Base-by-base conservation (phyloP, 441 rosid species). In the Populus trichocarpa region DNA sequence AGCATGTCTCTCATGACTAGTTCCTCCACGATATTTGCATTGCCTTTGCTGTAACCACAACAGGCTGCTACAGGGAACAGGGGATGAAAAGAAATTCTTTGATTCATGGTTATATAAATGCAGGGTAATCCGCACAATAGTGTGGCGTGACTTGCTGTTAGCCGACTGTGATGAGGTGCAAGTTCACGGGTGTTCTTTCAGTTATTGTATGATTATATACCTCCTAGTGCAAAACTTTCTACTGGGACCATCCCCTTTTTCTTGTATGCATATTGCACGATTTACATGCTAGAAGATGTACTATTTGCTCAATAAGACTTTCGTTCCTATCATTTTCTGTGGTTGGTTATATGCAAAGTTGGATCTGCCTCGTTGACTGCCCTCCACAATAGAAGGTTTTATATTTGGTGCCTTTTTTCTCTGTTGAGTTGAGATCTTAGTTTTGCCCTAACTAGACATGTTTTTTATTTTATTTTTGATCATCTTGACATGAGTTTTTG, bases 11-110 rank as follows among this genome's bases (percentile, higher is more conserved):
- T 28, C 28, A 50, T 35, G 65, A 70, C 33, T 40, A 38, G 35
- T 79, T 68, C 70, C 75, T 42, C 53, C 23, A 28, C 78, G 2
- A n/a, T 57, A 40, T 33, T 8, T 71, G 57, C 70, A 26, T 26
- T 5, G 59, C 36, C 77, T 13, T 16, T 5, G 9, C 2, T 18
- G 38, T 26, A 22, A 6, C 57, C 26, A 18, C 4, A 14, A 13
- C 20, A n/a, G 16, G 32, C 53, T 59, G 33, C 75, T 11, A 53
- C 67, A 28, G 68, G 26, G 38, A 42, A 35, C 42, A 12, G 77
- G 5, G 18, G 30, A 50, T 10, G 30, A 65, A 78, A 50, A 33
- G 67, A n/a, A n/a, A 57, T 57, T 57, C 63, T 57, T 57, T 20
- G 63, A 57, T 57, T 57, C 63, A 7, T 7, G 63, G n/a, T 57